Conservation (phyloP, 2,329 filamentous ascomycete species). For the Trichophyton equinum region DNA sequence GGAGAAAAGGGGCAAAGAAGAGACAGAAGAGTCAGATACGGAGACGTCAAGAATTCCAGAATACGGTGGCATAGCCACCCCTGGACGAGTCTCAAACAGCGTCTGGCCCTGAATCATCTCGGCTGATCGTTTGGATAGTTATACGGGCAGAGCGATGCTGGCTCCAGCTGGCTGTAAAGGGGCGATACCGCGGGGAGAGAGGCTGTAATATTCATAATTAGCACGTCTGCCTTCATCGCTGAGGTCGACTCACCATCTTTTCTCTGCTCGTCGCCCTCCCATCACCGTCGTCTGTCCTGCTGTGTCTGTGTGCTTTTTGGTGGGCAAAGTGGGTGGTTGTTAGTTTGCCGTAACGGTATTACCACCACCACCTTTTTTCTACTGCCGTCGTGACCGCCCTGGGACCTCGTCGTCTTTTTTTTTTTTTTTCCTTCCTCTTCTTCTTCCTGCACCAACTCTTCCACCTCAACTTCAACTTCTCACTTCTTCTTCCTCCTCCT, state of each 20-base stretch:
- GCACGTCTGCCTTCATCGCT: background rate
- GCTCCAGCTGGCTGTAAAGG: background rate
- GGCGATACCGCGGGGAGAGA: background rate
- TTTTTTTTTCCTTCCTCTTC: background rate
- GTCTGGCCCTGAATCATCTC: background rate
- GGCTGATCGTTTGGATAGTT: background rate
- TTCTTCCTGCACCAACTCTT: background rate
- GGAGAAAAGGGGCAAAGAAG: constrained; percentile 1
- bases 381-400: constrained; percentile 4
- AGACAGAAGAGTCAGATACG: background rate
- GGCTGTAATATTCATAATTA: background rate
- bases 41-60: background rate
- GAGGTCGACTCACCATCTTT: background rate
- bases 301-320: background rate
- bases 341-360: background rate
- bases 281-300: background rate
- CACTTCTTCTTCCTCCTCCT: background rate
- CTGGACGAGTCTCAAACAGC: constrained; percentile 1
- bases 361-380: constrained; percentile 5
- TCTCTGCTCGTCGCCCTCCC: background rate
- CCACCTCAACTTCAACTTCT: background rate
- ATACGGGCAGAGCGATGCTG: background rate
- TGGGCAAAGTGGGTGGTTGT: background rate
- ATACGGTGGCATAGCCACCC: background rate
- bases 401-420: background rate